Percentiles rank a stretch among this genome's conserved stretches.
Evolutionary conservation across 129 eudicot genomes (phyloP).

Genomic region (Tagetes erecta): DNA sequence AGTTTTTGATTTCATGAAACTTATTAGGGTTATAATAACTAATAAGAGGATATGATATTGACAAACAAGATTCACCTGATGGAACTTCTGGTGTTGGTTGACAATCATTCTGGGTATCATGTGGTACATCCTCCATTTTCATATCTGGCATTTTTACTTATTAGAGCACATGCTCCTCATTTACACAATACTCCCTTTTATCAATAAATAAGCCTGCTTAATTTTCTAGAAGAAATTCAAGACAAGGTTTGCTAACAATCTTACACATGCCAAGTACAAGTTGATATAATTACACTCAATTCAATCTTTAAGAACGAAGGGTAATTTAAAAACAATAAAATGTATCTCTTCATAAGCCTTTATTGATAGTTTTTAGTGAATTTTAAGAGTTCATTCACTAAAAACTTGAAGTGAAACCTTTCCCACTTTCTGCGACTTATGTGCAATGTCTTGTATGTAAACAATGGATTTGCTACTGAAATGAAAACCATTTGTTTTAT

Average conservation of each 20-base stretch:
- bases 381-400: neutral
- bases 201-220: neutral
- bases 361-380: neutral
- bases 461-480: neutral
- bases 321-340: neutral
- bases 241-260: neutral
- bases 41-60: neutral
- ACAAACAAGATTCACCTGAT: constrained; percentile 35
- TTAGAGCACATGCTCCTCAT: constrained; percentile 18
- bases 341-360: neutral
- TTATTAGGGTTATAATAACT: neutral
- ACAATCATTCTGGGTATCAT: constrained; percentile 42
- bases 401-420: neutral
- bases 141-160: constrained; percentile 28
- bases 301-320: neutral
- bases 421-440: constrained; percentile 2
- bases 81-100: constrained; percentile 23
- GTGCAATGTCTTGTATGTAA: neutral
- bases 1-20: constrained; percentile 3
- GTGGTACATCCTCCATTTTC: constrained; percentile 33
- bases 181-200: constrained; percentile 4
- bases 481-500: neutral
- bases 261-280: constrained; percentile 12
- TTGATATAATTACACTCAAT: neutral
- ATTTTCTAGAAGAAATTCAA: neutral